Base-by-base conservation (phyloP, 1,139 yeast species). In the Pichia sp. region DNA sequence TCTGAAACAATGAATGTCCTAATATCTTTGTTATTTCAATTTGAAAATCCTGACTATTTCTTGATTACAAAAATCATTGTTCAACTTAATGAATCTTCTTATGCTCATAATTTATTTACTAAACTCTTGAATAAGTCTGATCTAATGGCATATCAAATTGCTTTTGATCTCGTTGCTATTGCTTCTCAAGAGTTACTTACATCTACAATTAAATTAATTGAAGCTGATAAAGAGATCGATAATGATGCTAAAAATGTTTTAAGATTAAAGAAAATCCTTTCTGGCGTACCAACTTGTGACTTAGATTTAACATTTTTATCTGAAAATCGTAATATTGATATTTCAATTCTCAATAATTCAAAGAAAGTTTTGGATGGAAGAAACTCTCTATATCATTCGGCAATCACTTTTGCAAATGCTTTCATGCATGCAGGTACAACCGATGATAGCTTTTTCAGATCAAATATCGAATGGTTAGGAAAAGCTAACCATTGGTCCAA, bases 401-500 rank as follows among this genome's bases (percentile, higher is more conserved):
- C 97, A 4, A 89, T 91, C 36, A 86, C 97, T 34, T 89, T 91
- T 62, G 81, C 94, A 42, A 91, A 88, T 58, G 97, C 96, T 0
- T 88, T 86, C 58, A 76, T 89, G 77, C 96, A 89, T 62, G 89
- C 94, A 25, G 98, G 98, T 48, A 93, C 99, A 10, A 86, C 97
- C 19, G 94, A 88, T 54, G 97, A 91, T 61, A 79, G 91, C 2
- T 91, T 91, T 58, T 84, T 91, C 64, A 74, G 96, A 61, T 76
- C 84, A 38, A 91, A 91, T 58, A 70, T 89, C 53, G 96, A 91
- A 56, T 93, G 97, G 97, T 71, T 91, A 52, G 95, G 95, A 30
- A 86, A 88, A 65, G 97, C 98, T 11, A 82, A 93, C 39, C 89
- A 89, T 63, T 91, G 99, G 99, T 89, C 96, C 8, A 91, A 91